Evolutionary conservation across 2,329 filamentous ascomycete genomes (phyloP).

Genomic region (Lasiodiplodia hormozganensis): DNA sequence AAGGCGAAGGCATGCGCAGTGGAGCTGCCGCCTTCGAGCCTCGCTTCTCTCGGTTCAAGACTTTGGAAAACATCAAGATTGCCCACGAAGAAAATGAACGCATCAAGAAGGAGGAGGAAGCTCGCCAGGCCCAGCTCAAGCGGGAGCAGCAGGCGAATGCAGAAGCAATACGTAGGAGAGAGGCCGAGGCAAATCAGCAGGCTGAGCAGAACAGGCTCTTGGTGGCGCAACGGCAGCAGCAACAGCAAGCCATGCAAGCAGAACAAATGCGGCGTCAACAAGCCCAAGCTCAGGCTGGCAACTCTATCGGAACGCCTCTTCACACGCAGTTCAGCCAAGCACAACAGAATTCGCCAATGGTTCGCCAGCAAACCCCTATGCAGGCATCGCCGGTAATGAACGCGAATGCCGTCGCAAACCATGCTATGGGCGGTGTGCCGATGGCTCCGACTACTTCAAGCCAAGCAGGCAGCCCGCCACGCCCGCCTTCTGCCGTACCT

Average conservation of each 20-base stretch:
- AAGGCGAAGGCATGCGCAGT: slow-evolving; percentile 68
- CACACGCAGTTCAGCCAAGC: slow-evolving; percentile 58
- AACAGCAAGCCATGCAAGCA: slow-evolving; percentile 32
- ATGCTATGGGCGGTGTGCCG: slow-evolving; percentile 52
- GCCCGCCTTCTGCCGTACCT: slow-evolving; percentile 47
- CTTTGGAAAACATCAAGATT: slow-evolving; percentile 82
- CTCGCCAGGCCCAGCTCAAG: slow-evolving; percentile 55
- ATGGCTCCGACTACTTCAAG: slow-evolving; percentile 51
- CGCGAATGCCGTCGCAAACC: slow-evolving; percentile 37
- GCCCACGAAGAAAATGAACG: slow-evolving; percentile 76
- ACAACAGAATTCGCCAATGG: slow-evolving; percentile 70
- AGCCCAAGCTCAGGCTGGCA: slow-evolving; percentile 39
- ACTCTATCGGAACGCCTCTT: slow-evolving; percentile 32
- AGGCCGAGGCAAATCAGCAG: slow-evolving; percentile 28
- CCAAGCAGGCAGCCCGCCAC: slow-evolving; percentile 47
- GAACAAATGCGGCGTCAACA: slow-evolving; percentile 36
- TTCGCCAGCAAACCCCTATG: slow-evolving; percentile 56
- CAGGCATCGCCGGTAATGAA: slow-evolving; percentile 53
- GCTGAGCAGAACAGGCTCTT: slow-evolving; percentile 35
- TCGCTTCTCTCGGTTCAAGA: slow-evolving; percentile 89
- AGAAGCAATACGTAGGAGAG: slow-evolving; percentile 32
- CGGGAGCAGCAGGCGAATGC: slow-evolving; percentile 33
- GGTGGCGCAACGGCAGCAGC: slow-evolving; percentile 29
- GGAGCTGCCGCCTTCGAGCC: slow-evolving; percentile 79
- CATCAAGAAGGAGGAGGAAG: slow-evolving; percentile 58